Evolutionary conservation across 129 eudicot species (phyloP).

Genomic region (Artemisia argyi): DNA sequence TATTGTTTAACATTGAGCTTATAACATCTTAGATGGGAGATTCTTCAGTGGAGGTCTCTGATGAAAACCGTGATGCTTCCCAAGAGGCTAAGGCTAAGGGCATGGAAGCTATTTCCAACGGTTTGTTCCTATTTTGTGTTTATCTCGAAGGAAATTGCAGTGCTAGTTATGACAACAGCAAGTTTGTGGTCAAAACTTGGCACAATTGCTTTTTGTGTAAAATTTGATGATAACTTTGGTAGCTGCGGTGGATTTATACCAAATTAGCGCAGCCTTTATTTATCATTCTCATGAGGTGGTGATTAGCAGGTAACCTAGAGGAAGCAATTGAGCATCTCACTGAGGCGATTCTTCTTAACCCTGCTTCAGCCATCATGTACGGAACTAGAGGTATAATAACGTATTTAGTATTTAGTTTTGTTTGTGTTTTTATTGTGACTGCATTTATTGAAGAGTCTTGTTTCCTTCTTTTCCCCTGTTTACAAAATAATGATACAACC

Average conservation of each 20-base stretch:
- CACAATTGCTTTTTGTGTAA: background rate
- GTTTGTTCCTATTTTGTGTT: constrained; percentile 23
- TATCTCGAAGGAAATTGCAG: too few species aligned
- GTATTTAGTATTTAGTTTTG: background rate
- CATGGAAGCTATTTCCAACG: constrained; percentile 69
- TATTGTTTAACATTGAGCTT: background rate
- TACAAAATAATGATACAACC: constrained; percentile 37
- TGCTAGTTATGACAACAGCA: background rate
- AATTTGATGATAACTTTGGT: background rate
- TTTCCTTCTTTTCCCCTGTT: background rate
- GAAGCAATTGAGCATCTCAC: constrained; percentile 76
- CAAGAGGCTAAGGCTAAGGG: constrained; percentile 72
- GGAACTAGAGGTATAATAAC: constrained; percentile 55
- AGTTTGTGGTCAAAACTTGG: too few species aligned
- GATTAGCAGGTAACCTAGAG: constrained; percentile 51
- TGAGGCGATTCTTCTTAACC: constrained; percentile 59
- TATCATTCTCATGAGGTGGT: background rate
- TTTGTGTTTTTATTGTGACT: background rate
- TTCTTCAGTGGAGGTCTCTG: constrained; percentile 56
- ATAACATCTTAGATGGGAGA: constrained; percentile 65
- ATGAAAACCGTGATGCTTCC: constrained; percentile 73
- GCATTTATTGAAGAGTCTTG: too few species aligned
- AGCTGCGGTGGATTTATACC: too few species aligned
- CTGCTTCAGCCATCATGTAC: constrained; percentile 75
- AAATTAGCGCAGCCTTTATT: background rate